A percentile compares a stretch with the other conserved stretches of the same genome.
These are phyloP conservation scores for Penicillium aurantiogriseum DNA, from an alignment of 2,329 filamentous ascomycete species.

Conservation along the genomic window DNA sequence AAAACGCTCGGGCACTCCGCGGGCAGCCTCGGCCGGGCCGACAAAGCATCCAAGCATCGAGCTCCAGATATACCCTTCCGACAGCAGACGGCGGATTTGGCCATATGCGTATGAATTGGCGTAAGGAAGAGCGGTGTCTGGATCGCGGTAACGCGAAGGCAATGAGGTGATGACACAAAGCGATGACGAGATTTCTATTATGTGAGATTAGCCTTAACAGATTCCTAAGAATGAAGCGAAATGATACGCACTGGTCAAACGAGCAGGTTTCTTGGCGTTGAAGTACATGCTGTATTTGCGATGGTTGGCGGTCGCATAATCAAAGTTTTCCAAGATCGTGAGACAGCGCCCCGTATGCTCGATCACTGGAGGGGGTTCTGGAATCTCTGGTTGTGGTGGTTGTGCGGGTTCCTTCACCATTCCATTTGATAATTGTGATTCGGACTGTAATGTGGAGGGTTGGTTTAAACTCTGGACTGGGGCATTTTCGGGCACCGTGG, in stretches of 20 bases:
- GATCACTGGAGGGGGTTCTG: slow-evolving; percentile 39
- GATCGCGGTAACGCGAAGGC: slow-evolving; percentile 79
- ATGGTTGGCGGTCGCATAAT: slow-evolving; percentile 54
- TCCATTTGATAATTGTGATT: slow-evolving; percentile 11
- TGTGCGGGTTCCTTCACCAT: slow-evolving; percentile 21
- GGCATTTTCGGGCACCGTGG: slow-evolving; percentile 6
- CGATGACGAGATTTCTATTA: slow-evolving; percentile 46
- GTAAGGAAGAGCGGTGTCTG: slow-evolving; percentile 78
- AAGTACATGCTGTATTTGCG: slow-evolving; percentile 58
- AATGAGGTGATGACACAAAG: slow-evolving; percentile 81
- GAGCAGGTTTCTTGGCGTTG: slow-evolving; percentile 49
- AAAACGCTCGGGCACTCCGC: slow-evolving; percentile 79
- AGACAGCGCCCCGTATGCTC: slow-evolving; percentile 57
- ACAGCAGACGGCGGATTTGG: slow-evolving; percentile 71
- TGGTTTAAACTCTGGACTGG: slow-evolving; percentile 17
- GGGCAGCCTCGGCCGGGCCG: slow-evolving; percentile 59
- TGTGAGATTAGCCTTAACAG: slow-evolving; percentile 9
- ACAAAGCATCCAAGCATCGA: slow-evolving; percentile 78
- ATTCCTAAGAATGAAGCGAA: neutral
- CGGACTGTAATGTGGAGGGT: slow-evolving; percentile 1
- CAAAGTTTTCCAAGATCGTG: slow-evolving; percentile 59
- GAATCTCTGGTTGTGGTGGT: slow-evolving; percentile 28
- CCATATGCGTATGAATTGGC: slow-evolving; percentile 73
- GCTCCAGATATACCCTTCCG: slow-evolving; percentile 80
- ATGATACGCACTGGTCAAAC: slow-evolving; percentile 45